Evolutionary conservation across 352 stramenopile species (phyloP).

Genomic region (Globisporangium takayamanum): DNA sequence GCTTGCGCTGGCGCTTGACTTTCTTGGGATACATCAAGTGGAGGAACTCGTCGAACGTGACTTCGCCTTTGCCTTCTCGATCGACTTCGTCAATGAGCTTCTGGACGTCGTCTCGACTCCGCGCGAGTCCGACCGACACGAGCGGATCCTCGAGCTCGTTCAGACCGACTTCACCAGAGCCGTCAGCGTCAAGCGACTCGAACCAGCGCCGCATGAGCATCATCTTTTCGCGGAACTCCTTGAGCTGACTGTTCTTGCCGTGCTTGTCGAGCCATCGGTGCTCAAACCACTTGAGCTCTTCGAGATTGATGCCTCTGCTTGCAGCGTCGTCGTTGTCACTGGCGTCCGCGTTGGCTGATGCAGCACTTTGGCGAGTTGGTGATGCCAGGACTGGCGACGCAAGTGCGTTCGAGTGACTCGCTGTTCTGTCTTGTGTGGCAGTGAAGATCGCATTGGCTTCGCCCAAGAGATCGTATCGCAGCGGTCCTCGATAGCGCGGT

Average conservation of each 20-base stretch:
- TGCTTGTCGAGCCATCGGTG: conserved; percentile 75
- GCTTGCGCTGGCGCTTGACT: conserved; percentile 23
- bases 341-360: not conserved
- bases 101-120: conserved; percentile 66
- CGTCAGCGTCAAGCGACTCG: conserved; percentile 80
- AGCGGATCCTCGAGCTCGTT: conserved; percentile 85
- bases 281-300: conserved; percentile 70
- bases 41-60: conserved; percentile 75
- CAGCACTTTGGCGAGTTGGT: not conserved
- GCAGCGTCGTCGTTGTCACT: conserved; percentile 4
- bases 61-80: conserved; percentile 47
- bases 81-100: conserved; percentile 69
- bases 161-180: conserved; percentile 70
- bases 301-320: conserved; percentile 29
- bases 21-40: conserved; percentile 60
- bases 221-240: conserved; percentile 58
- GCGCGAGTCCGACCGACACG: conserved; percentile 78
- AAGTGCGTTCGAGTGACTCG: not conserved
- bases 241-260: conserved; percentile 64
- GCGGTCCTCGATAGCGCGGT: conserved; percentile 25
- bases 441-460: conserved; percentile 4
- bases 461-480: conserved; percentile 27
- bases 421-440: not conserved
- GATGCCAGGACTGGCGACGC: not conserved
- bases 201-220: conserved; percentile 78